These are phyloP conservation scores for Iodosphaeria phyllophila DNA, from an alignment of 2,329 filamentous ascomycete genomes.

Conservation along the genomic window DNA sequence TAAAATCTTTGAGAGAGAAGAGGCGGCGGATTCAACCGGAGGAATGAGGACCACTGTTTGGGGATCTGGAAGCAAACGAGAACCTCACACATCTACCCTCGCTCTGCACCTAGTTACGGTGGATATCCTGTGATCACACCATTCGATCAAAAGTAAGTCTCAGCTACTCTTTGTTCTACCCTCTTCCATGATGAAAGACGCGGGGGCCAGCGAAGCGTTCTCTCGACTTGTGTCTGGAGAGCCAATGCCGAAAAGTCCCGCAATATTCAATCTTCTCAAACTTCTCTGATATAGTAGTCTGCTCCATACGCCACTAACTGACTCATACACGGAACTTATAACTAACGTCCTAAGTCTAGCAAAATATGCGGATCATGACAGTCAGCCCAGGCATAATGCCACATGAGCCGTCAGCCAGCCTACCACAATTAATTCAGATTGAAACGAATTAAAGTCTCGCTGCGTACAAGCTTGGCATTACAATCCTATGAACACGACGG, in stretches of 20 bases:
- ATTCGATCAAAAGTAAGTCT: neutral
- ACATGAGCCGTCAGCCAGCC: too few relatives aligned
- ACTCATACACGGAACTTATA: too few relatives aligned
- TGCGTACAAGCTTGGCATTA: too few relatives aligned
- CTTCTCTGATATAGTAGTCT: slow-evolving; percentile 26
- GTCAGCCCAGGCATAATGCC: too few relatives aligned
- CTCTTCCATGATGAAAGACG: slow-evolving; percentile 27
- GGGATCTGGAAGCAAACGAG: neutral
- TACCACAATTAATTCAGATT: too few relatives aligned
- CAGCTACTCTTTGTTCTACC: slow-evolving; percentile 1
- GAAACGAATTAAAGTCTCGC: too few relatives aligned
- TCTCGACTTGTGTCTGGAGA: slow-evolving; percentile 9
- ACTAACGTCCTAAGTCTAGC: too few relatives aligned
- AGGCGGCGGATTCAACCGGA: slow-evolving; percentile 33
- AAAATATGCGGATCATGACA: too few relatives aligned
- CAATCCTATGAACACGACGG: too few relatives aligned
- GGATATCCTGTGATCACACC: neutral
- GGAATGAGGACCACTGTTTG: neutral
- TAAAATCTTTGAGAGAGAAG: slow-evolving; percentile 51
- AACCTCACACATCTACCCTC: slow-evolving; percentile 1
- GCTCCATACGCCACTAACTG: slow-evolving; percentile 1
- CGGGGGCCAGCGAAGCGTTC: slow-evolving; percentile 28
- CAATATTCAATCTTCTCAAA: slow-evolving; percentile 46
- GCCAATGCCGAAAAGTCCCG: slow-evolving; percentile 42
- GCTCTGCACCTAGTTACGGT: neutral